These are phyloP conservation scores for Rubus parviflorus DNA, from an alignment of 306 rosid genomes.

Conservation along the genomic window DNA sequence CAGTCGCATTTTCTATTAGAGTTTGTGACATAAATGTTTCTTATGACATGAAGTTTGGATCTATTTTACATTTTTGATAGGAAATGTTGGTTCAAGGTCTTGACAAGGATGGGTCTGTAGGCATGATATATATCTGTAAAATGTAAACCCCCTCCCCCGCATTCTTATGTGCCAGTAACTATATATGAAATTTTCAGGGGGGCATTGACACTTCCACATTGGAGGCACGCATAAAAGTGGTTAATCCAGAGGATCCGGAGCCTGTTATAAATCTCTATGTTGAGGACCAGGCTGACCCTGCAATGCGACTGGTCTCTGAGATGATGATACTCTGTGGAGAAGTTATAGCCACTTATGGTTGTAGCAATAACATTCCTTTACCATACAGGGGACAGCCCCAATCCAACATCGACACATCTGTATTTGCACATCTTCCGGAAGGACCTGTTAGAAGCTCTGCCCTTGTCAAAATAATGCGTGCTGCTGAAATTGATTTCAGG, in stretches of 20 bases:
- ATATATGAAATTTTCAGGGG: slow-evolving; percentile 57
- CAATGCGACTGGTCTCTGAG: slow-evolving; percentile 93
- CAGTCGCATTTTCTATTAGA: not conserved
- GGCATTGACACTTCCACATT: slow-evolving; percentile 73
- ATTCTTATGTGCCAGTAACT: not conserved
- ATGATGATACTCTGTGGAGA: slow-evolving; percentile 99
- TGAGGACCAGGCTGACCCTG: slow-evolving; percentile 94
- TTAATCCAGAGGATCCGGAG: slow-evolving; percentile 77
- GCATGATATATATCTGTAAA: not conserved
- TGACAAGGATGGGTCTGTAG: not conserved
- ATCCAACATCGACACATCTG: slow-evolving; percentile 69
- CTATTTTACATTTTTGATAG: not conserved
- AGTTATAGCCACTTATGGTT: slow-evolving; percentile 84
- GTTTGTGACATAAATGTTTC: not conserved
- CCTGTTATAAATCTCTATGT: slow-evolving; percentile 82
- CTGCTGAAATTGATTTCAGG: slow-evolving; percentile 97
- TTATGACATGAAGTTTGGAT: not conserved
- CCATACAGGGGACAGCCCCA: slow-evolving; percentile 99
- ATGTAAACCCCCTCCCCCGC: not conserved
- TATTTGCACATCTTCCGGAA: slow-evolving; percentile 91
- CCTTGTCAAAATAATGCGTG: slow-evolving; percentile 80
- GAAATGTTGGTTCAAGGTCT: slow-evolving; percentile 5
- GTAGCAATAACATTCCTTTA: slow-evolving; percentile 70
- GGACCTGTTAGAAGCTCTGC: slow-evolving; percentile 97
- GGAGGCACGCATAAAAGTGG: slow-evolving; percentile 89